Conservation (phyloP, 2,329 filamentous ascomycete genomes). For the Pseudogymnoascus sp. region DNA sequence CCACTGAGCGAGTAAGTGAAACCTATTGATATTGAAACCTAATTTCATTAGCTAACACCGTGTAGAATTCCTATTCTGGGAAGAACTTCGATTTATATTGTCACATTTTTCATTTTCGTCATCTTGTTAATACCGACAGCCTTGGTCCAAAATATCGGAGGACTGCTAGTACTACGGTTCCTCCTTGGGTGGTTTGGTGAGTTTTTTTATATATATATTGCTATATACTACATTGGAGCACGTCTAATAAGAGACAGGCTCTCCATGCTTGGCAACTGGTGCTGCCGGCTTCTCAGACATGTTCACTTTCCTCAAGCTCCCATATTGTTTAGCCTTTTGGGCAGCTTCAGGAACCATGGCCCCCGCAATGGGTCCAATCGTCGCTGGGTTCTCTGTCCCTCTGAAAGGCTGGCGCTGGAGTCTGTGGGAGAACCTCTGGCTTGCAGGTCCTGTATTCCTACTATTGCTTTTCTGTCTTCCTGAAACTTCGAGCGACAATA, state of each 20-base stretch:
- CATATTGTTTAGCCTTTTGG: slow-evolving; percentile 51
- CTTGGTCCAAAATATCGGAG: slow-evolving; percentile 51
- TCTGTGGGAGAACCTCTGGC: slow-evolving; percentile 55
- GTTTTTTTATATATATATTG: not conserved
- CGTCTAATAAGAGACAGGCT: slow-evolving; percentile 28
- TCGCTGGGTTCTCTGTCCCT: slow-evolving; percentile 51
- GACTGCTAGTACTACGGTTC: slow-evolving; percentile 54
- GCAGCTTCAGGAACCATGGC: slow-evolving; percentile 37
- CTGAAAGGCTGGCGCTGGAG: slow-evolving; percentile 54
- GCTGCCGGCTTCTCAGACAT: slow-evolving; percentile 42
- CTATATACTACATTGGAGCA: slow-evolving; percentile 1
- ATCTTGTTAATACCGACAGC: slow-evolving; percentile 57
- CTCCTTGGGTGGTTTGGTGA: slow-evolving; percentile 52
- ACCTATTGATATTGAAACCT: not conserved
- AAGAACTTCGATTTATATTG: slow-evolving; percentile 55
- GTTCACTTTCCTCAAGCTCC: slow-evolving; percentile 44
- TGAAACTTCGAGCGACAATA: slow-evolving; percentile 50
- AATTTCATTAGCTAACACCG: not conserved
- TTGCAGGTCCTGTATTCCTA: slow-evolving; percentile 46
- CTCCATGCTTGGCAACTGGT: slow-evolving; percentile 52
- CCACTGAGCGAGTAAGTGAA: slow-evolving; percentile 45
- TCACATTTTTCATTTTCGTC: slow-evolving; percentile 60
- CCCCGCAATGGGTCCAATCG: slow-evolving; percentile 49
- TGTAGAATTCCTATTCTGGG: slow-evolving; percentile 56
- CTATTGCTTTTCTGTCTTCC: slow-evolving; percentile 53